Evolutionary conservation across 148 eudicot species (phyloP).

Genomic region (Silene conica): DNA sequence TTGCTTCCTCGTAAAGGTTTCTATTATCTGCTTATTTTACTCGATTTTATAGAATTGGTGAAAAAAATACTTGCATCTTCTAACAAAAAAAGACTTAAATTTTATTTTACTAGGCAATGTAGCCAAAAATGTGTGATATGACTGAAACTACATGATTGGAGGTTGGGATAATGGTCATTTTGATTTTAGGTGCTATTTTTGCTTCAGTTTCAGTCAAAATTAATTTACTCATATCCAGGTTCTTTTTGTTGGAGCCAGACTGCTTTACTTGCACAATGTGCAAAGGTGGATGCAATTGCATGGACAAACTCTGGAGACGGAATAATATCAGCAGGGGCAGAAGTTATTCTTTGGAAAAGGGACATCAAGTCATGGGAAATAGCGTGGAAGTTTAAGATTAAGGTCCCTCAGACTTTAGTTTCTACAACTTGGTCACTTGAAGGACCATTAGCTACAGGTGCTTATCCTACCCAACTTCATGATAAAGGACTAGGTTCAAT

Average conservation of each 20-base stretch:
- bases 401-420: constrained; percentile 62
- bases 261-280: constrained; percentile 69
- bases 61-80: not conserved
- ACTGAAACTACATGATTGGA: not conserved
- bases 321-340: constrained; percentile 66
- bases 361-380: constrained; percentile 69
- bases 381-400: constrained; percentile 70
- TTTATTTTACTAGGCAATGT: not conserved
- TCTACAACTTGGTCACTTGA: constrained; percentile 73
- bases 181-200: constrained; percentile 5
- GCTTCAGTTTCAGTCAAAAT: constrained; percentile 35
- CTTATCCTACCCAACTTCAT: constrained; percentile 32
- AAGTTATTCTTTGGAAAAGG: constrained; percentile 84
- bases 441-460: constrained; percentile 64
- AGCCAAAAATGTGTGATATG: not conserved
- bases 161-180: not conserved
- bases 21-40: not conserved
- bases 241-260: constrained; percentile 99
- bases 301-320: constrained; percentile 99
- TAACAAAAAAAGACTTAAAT: not conserved
- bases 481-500: constrained; percentile 27
- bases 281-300: constrained; percentile 66
- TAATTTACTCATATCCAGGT: constrained; percentile 98
- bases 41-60: no score
- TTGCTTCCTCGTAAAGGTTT: not conserved